A percentile compares a stretch with the other conserved stretches of the same genome.
Conservation (phyloP, 768 basidiomycete genomes). For the Saitozyma podzolica region DNA sequence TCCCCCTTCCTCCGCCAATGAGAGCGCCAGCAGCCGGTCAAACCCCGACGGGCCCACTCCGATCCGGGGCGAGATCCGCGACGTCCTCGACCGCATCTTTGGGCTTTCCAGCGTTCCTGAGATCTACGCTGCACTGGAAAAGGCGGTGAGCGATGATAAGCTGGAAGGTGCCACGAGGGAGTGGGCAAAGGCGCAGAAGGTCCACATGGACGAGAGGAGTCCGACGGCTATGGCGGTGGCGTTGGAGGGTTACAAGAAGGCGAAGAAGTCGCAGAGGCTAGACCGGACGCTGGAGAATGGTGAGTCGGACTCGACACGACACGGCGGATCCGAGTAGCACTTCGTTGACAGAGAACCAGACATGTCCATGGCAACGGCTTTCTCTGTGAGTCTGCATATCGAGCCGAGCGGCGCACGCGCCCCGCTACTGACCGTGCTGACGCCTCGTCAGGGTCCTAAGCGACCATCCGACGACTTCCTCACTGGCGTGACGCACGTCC, state of each 20-base stretch:
- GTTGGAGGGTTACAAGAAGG: constrained; percentile 72
- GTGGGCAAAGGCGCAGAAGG: constrained; percentile 76
- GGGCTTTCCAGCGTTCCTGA: constrained; percentile 66
- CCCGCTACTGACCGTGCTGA: constrained; percentile 18
- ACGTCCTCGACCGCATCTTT: constrained; percentile 82
- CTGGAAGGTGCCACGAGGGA: constrained; percentile 58
- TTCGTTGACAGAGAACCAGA: constrained; percentile 48
- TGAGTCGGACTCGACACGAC: constrained; percentile 7
- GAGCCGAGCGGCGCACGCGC: not conserved
- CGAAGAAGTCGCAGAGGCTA: constrained; percentile 63
- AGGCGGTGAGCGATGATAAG: constrained; percentile 38
- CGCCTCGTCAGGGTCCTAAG: constrained; percentile 20
- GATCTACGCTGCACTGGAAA: constrained; percentile 64
- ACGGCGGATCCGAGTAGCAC: not conserved
- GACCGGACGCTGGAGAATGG: constrained; percentile 72
- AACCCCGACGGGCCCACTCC: constrained; percentile 35
- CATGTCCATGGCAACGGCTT: constrained; percentile 81
- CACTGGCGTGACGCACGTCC: constrained; percentile 72
- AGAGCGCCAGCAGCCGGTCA: constrained; percentile 21
- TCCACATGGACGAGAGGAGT: constrained; percentile 67
- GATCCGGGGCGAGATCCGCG: constrained; percentile 63
- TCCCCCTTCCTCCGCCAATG: constrained; percentile 54
- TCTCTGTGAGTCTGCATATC: constrained; percentile 65
- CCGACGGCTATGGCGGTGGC: constrained; percentile 91
- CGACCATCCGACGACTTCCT: constrained; percentile 64